A percentile compares a stretch with the other conserved stretches of the same genome.
Evolutionary conservation across 2,329 filamentous ascomycete genomes (phyloP).

Genomic region (Eutypella sp.): DNA sequence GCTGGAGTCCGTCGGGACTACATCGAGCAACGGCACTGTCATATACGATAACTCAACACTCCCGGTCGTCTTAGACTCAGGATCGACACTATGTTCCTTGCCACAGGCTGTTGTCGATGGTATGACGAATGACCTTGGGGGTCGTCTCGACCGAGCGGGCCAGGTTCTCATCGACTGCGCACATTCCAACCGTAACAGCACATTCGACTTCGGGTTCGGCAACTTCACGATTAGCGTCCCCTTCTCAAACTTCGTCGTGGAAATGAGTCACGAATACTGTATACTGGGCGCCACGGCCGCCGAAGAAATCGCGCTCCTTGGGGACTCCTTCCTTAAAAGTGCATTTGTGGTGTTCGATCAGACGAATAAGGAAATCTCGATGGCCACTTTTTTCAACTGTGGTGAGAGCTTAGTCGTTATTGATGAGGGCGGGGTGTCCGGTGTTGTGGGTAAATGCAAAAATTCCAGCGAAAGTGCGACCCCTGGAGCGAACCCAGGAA

Average conservation of each 20-base stretch:
- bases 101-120: conserved; percentile 40
- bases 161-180: conserved; percentile 45
- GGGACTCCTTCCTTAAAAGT: conserved; percentile 40
- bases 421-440: background rate
- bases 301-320: conserved; percentile 26
- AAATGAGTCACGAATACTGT: background rate
- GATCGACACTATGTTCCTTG: conserved; percentile 56
- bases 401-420: conserved; percentile 33
- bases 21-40: background rate
- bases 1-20: conserved; percentile 29
- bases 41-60: background rate
- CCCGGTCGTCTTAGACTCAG: conserved; percentile 19
- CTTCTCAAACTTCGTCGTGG: conserved; percentile 13
- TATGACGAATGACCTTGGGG: background rate
- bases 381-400: conserved; percentile 34
- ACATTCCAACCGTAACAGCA: conserved; percentile 30
- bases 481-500: too few species aligned
- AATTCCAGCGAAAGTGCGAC: background rate
- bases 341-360: conserved; percentile 40
- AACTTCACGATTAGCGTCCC: conserved; percentile 12
- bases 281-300: background rate
- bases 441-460: background rate
- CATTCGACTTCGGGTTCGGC: conserved; percentile 35
- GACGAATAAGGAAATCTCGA: conserved; percentile 34
- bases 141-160: conserved; percentile 26